Conservation (phyloP, 176 grass and related monocot species). For the bread wheat (Triticum aestivum) region DNA sequence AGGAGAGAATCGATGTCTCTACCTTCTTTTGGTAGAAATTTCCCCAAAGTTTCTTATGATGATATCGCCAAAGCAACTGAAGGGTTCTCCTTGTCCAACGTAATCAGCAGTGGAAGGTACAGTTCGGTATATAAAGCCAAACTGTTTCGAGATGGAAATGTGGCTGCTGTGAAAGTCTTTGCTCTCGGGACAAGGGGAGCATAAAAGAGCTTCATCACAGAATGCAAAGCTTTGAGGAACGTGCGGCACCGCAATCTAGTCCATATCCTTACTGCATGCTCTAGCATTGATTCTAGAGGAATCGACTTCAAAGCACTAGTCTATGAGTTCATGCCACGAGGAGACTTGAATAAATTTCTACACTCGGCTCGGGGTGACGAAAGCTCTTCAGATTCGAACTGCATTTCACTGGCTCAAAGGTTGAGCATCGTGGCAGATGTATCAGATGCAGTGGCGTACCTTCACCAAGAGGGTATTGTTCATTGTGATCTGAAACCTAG, state of each 20-base stretch:
- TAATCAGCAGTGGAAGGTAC: background rate
- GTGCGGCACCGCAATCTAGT: too few species aligned
- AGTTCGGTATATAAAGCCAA: background rate
- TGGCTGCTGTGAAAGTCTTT: conserved; percentile 15
- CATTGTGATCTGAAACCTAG: background rate
- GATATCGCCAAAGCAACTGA: conserved; percentile 10
- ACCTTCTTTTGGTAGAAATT: background rate
- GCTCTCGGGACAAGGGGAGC: too few species aligned
- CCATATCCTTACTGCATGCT: too few species aligned
- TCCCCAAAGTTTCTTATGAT: background rate
- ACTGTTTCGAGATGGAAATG: background rate
- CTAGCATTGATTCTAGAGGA: too few species aligned
- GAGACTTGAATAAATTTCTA: too few species aligned
- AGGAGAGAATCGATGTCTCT: background rate
- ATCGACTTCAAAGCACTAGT: too few species aligned
- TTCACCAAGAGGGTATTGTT: background rate
- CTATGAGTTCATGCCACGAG: too few species aligned
- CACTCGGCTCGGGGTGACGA: background rate
- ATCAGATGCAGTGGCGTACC: conserved; percentile 5
- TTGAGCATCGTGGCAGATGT: conserved; percentile 14
- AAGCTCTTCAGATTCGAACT: background rate
- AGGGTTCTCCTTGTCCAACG: background rate
- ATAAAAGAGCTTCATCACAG: too few species aligned
- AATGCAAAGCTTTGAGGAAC: too few species aligned
- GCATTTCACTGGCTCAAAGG: conserved; percentile 1